phyloP scores from a whole-genome alignment of 192 early-diverging fungal species.

The Dissophora ornata region DNA sequence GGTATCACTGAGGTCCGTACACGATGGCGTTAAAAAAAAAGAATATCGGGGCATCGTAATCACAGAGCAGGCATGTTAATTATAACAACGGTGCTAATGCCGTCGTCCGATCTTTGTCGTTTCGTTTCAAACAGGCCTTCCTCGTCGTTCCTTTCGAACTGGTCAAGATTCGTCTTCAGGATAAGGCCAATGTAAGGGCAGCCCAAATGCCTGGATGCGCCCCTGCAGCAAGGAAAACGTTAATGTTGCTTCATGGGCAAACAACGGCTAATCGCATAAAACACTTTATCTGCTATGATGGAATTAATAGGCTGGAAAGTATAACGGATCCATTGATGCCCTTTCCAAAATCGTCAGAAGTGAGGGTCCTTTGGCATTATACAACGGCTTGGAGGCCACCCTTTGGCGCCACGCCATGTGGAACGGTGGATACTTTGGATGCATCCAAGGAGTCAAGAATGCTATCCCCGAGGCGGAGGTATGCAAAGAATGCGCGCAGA shows the following conservation, averaged over 20 bases:
- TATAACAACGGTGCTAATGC: no score
- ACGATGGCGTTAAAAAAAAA: no score
- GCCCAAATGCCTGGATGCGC: background rate
- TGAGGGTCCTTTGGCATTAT: constrained; percentile 87
- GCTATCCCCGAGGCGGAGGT: constrained; percentile 82
- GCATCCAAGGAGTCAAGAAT: constrained; percentile 75
- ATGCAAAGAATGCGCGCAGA: no score
- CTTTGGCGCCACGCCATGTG: constrained; percentile 93
- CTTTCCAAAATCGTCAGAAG: constrained; percentile 81
- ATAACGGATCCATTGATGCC: constrained; percentile 83
- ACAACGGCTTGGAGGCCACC: constrained; percentile 93
- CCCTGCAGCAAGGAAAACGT: background rate
- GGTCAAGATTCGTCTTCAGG: constrained; percentile 97
- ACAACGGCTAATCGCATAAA: no score
- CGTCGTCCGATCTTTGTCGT: no score
- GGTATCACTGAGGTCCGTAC: constrained; percentile 86
- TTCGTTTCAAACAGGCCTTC: no score
- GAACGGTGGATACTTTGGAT: constrained; percentile 98
- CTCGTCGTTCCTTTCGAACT: constrained; percentile 92
- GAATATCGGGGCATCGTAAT: no score
- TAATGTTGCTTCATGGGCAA: no score
- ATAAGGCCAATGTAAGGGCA: constrained; percentile 78
- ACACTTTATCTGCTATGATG: no score
- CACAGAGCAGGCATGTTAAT: no score
- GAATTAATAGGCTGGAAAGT: constrained; percentile 77